These are phyloP conservation scores for Samsoniella hepiali DNA, from an alignment of 2,329 filamentous ascomycete genomes.

Conservation along the genomic window DNA sequence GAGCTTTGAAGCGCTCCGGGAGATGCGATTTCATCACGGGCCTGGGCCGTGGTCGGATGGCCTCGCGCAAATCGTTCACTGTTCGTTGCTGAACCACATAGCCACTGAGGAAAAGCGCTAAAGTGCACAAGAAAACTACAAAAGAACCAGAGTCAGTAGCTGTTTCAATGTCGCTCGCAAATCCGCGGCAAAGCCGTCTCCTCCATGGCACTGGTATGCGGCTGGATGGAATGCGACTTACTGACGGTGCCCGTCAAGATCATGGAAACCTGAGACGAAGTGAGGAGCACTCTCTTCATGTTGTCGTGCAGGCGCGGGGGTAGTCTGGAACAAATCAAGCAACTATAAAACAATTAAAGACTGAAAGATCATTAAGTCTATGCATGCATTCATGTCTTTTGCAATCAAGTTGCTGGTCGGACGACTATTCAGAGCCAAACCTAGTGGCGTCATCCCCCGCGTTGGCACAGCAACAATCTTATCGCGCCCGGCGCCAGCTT, in stretches of 20 bases:
- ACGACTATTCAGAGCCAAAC: neutral
- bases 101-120: constrained; percentile 81
- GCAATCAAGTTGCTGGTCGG: neutral
- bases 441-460: constrained; percentile 14
- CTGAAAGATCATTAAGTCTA: neutral
- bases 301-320: neutral
- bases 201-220: constrained; percentile 6
- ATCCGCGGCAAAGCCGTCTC: neutral
- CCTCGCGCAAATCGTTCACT: constrained; percentile 69
- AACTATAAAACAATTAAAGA: neutral
- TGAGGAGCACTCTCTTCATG: constrained; percentile 55
- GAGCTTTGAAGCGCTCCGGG: constrained; percentile 47
- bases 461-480: constrained; percentile 47
- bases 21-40: constrained; percentile 47
- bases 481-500: constrained; percentile 27
- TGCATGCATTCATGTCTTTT: neutral
- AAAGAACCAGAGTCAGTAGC: neutral
- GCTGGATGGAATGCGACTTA: constrained; percentile 38
- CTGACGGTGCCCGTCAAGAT: constrained; percentile 61
- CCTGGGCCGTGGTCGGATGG: constrained; percentile 56
- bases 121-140: constrained; percentile 71
- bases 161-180: neutral
- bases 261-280: constrained; percentile 67
- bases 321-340: no score
- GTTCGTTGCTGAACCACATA: constrained; percentile 87